These are phyloP conservation scores for Penicillium malachiteum DNA, from an alignment of 495 filamentous ascomycete species.

Conservation along the genomic window DNA sequence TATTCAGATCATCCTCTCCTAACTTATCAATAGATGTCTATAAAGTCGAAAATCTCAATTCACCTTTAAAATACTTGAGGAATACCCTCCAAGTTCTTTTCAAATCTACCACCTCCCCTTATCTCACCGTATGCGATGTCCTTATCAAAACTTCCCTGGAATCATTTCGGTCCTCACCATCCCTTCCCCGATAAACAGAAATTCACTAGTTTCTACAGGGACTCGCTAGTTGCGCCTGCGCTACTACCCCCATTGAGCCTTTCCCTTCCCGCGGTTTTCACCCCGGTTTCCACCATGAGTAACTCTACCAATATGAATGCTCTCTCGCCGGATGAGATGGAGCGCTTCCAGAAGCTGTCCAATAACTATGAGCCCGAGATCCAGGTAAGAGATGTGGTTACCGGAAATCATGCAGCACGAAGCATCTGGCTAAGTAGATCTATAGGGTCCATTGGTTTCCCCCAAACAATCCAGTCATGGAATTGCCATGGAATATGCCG, in stretches of 20 bases:
- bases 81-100: background rate
- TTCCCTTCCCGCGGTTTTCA: slow-evolving; percentile 6
- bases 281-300: slow-evolving; percentile 14
- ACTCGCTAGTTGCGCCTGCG: slow-evolving; percentile 20
- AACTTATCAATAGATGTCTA: background rate
- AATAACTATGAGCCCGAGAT: slow-evolving; percentile 66
- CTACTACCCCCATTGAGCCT: slow-evolving; percentile 21
- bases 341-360: slow-evolving; percentile 53
- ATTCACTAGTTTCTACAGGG: slow-evolving; percentile 21
- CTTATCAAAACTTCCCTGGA: slow-evolving; percentile 41
- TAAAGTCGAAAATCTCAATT: background rate
- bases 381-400: slow-evolving; percentile 45
- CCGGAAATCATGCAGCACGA: background rate
- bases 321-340: slow-evolving; percentile 51
- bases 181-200: slow-evolving; percentile 36
- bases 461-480: slow-evolving; percentile 70
- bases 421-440: slow-evolving; percentile 2
- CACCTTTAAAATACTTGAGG: too few species aligned
- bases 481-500: slow-evolving; percentile 85
- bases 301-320: slow-evolving; percentile 42
- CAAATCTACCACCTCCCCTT: background rate
- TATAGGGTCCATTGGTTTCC: slow-evolving; percentile 80
- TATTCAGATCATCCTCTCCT: background rate
- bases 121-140: slow-evolving; percentile 40
- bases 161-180: slow-evolving; percentile 39